phyloP scores from a whole-genome alignment of 202 grass and related monocot genomes.

The Digitaria exilis region DNA sequence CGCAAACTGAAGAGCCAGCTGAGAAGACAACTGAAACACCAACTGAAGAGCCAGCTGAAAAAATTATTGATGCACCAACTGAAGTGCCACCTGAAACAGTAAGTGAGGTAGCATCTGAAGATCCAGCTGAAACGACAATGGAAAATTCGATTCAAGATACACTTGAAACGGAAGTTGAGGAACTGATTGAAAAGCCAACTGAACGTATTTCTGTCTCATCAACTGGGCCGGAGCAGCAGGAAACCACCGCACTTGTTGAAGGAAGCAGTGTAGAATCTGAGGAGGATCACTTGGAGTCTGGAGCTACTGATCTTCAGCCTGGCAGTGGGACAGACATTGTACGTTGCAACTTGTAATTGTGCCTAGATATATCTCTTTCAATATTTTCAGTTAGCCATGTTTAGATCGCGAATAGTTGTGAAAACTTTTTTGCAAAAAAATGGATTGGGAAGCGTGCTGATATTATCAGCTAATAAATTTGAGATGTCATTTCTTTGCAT shows the following conservation, averaged over 20 bases:
- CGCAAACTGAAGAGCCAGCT: constrained; percentile 28
- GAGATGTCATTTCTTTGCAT: constrained; percentile 24
- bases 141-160: constrained; percentile 37
- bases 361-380: constrained; percentile 4
- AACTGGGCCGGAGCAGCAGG: constrained; percentile 50
- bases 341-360: constrained; percentile 42
- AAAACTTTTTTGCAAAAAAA: too few relatives aligned
- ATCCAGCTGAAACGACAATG: constrained; percentile 22
- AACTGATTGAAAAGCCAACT: constrained; percentile 49
- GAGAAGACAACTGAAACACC: constrained; percentile 23
- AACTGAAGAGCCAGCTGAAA: constrained; percentile 32
- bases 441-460: too few relatives aligned
- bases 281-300: constrained; percentile 52
- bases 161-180: constrained; percentile 37
- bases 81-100: constrained; percentile 38
- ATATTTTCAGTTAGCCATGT: too few relatives aligned
- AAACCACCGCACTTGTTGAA: constrained; percentile 36
- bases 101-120: neutral
- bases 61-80: neutral
- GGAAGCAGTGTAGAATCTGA: constrained; percentile 26
- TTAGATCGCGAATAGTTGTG: too few relatives aligned
- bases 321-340: constrained; percentile 67
- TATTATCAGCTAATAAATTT: neutral
- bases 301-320: constrained; percentile 67
- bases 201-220: constrained; percentile 49